Percentiles rank a stretch among this genome's conserved stretches.
Conservation (phyloP, 495 filamentous ascomycete genomes). For the Viridothelium virens region DNA sequence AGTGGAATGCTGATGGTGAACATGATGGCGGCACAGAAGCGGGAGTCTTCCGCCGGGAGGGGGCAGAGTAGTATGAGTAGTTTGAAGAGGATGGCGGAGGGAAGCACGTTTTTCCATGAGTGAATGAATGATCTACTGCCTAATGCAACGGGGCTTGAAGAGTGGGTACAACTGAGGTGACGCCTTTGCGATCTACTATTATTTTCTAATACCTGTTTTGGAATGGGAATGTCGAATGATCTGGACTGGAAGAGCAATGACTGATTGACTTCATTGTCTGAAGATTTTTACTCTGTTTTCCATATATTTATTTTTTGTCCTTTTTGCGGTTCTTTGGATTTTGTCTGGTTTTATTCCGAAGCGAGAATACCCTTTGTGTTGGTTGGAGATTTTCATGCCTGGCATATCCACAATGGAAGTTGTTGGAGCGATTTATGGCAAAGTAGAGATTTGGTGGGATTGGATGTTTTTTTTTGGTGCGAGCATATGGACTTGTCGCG, state of each 20-base stretch:
- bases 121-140: neutral
- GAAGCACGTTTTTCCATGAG: slow-evolving; percentile 16
- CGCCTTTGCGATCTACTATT: neutral
- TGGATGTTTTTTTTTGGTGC: neutral
- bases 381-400: neutral
- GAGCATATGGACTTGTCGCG: neutral
- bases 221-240: neutral
- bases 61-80: slow-evolving; percentile 17
- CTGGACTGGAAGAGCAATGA: neutral
- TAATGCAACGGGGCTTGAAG: too few relatives aligned
- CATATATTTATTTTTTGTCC: neutral
- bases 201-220: neutral
- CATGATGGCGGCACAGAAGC: slow-evolving; percentile 26
- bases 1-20: slow-evolving; percentile 34
- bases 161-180: neutral
- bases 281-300: too few relatives aligned
- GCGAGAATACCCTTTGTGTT: neutral
- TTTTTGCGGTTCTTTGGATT: neutral
- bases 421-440: neutral
- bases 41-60: slow-evolving; percentile 24
- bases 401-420: neutral
- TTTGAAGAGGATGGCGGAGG: slow-evolving; percentile 5
- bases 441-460: neutral
- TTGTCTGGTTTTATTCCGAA: neutral
- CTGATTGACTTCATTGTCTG: neutral